Conservation (phyloP, 139 green algal genomes). For the Gonium pectorale region DNA sequence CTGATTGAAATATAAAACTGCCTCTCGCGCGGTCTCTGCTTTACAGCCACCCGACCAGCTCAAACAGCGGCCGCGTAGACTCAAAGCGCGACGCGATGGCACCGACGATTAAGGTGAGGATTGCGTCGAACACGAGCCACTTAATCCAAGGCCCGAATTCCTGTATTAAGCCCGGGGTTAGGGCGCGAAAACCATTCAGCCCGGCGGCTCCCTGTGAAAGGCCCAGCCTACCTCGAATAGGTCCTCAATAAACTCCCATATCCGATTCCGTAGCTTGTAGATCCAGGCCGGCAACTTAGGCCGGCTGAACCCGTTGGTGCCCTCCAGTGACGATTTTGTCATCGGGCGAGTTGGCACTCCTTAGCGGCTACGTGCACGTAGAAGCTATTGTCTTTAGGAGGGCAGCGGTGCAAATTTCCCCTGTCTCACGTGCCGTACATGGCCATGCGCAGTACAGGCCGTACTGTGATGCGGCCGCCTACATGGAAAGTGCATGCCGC, state of each 20-base stretch:
- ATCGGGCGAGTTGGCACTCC: neutral
- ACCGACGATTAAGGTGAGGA: conserved; percentile 19
- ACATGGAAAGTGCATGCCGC: too few relatives aligned
- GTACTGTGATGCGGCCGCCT: too few relatives aligned
- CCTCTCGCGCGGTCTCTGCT: neutral
- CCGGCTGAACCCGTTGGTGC: too few relatives aligned
- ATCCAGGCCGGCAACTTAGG: neutral
- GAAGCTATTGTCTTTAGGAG: too few relatives aligned
- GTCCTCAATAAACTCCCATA: conserved; percentile 41
- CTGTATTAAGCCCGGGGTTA: neutral
- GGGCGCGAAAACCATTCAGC: too few relatives aligned
- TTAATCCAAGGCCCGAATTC: conserved; percentile 42
- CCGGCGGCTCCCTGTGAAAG: neutral
- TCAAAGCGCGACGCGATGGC: conserved; percentile 29
- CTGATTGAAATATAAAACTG: neutral
- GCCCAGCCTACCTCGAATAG: conserved; percentile 14
- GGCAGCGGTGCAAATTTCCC: too few relatives aligned
- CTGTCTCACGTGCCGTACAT: too few relatives aligned
- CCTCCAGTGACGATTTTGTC: too few relatives aligned
- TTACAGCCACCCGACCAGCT: conserved; percentile 39
- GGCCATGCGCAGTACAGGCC: too few relatives aligned
- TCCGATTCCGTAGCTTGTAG: conserved; percentile 12
- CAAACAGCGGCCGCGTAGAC: conserved; percentile 25
- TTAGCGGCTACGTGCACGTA: too few relatives aligned
- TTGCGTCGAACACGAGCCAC: conserved; percentile 29